Percentiles rank a stretch among this genome's conserved stretches.
phyloP scores from a whole-genome alignment of 768 basidiomycete species.

The Leccinum uliginosum region DNA sequence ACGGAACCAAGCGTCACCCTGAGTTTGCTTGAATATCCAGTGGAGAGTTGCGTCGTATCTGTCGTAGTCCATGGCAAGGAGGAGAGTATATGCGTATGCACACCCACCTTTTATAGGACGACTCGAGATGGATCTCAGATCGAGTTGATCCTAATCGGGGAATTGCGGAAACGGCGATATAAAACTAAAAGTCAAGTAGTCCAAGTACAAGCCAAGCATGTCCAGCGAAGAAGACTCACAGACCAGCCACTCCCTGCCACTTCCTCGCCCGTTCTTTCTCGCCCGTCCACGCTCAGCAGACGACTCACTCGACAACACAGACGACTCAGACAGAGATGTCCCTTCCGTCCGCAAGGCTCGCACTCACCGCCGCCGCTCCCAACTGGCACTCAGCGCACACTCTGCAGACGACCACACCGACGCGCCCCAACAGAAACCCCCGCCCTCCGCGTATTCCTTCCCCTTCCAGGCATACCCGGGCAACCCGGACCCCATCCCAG shows the following conservation, averaged over 20 bases:
- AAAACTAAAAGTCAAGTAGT: background rate
- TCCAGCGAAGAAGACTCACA: slow-evolving; percentile 29
- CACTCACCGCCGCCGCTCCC: slow-evolving; percentile 24
- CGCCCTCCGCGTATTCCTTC: slow-evolving; percentile 39
- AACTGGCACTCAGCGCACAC: slow-evolving; percentile 21
- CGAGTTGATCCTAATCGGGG: slow-evolving; percentile 1
- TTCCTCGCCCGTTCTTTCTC: slow-evolving; percentile 38
- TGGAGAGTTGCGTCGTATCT: slow-evolving; percentile 30
- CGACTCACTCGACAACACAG: slow-evolving; percentile 22
- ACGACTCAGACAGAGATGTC: slow-evolving; percentile 29
- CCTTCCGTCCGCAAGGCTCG: slow-evolving; percentile 17
- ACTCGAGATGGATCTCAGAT: slow-evolving; percentile 14
- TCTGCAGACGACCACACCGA: slow-evolving; percentile 14
- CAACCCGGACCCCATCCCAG: slow-evolving; percentile 57
- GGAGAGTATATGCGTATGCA: background rate
- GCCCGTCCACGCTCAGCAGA: slow-evolving; percentile 16
- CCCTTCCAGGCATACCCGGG: slow-evolving; percentile 64
- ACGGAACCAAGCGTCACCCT: slow-evolving; percentile 51
- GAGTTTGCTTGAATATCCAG: slow-evolving; percentile 31
- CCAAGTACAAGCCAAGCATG: slow-evolving; percentile 10
- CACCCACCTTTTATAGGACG: slow-evolving; percentile 2
- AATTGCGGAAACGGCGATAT: background rate
- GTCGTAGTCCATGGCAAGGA: slow-evolving; percentile 30
- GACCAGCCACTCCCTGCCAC: slow-evolving; percentile 14
- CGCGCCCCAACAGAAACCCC: slow-evolving; percentile 19